phyloP scores from a whole-genome alignment of 1,284 basidiomycete species.

The Inonotus hispidus region DNA sequence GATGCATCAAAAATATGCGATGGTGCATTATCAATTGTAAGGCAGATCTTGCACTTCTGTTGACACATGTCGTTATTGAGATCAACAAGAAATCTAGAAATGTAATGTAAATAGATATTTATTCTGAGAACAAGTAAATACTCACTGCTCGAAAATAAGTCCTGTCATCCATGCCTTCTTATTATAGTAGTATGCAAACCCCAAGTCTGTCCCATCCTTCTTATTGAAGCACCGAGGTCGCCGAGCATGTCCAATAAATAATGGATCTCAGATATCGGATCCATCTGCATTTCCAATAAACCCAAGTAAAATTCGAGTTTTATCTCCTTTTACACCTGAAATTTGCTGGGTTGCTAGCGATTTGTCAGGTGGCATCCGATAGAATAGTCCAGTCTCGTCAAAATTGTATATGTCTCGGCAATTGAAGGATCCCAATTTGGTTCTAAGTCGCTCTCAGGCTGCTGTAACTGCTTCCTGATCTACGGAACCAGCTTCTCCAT shows the following conservation, averaged over 20 bases:
- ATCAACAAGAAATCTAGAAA: background rate
- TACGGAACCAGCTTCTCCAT: conserved; percentile 37
- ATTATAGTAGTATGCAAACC: conserved; percentile 33
- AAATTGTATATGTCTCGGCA: conserved; percentile 14
- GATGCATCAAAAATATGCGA: background rate
- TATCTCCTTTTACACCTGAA: conserved; percentile 28
- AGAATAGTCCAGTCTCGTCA: conserved; percentile 3
- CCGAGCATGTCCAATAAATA: conserved; percentile 32
- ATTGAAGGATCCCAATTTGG: conserved; percentile 24
- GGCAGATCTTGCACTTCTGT: background rate
- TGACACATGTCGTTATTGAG: background rate
- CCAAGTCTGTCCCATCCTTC: conserved; percentile 18
- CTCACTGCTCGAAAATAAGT: conserved; percentile 31
- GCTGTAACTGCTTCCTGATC: conserved; percentile 23
- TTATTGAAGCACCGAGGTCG: conserved; percentile 29
- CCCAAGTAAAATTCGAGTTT: conserved; percentile 27
- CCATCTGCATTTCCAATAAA: conserved; percentile 30
- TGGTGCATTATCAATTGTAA: conserved; percentile 6
- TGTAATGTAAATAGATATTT: background rate
- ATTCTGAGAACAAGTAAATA: background rate
- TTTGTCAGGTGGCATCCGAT: background rate
- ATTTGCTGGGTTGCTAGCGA: background rate
- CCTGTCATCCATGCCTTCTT: conserved; percentile 34
- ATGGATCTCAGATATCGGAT: conserved; percentile 25
- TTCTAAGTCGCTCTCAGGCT: conserved; percentile 21